phyloP scores from a whole-genome alignment of 495 filamentous ascomycete genomes.

The Aspergillus funiculosus region DNA sequence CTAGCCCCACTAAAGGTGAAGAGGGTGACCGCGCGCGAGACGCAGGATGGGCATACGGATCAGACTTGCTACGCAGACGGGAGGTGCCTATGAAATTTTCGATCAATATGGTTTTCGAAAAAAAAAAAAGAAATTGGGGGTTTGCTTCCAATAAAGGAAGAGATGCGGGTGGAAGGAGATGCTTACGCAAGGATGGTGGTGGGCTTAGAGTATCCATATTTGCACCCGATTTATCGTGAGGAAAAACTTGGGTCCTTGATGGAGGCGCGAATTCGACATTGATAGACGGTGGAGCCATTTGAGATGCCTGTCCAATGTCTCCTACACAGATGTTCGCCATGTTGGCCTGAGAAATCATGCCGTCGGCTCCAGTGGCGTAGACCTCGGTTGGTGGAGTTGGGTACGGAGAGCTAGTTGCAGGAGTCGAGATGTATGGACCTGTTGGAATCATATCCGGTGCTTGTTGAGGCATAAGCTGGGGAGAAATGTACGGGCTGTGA shows the following conservation, averaged over 20 bases:
- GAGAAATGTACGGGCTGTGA: constrained; percentile 81
- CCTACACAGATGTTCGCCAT: constrained; percentile 34
- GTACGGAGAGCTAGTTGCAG: constrained; percentile 42
- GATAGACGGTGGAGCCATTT: constrained; percentile 82
- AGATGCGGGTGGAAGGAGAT: constrained; percentile 1
- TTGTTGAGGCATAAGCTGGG: constrained; percentile 72
- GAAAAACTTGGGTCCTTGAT: constrained; percentile 64
- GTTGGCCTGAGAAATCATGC: constrained; percentile 24
- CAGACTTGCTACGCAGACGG: constrained; percentile 61
- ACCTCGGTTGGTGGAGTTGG: constrained; percentile 47
- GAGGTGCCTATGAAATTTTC: constrained; percentile 46
- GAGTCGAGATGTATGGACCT: constrained; percentile 47
- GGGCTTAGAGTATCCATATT: constrained; percentile 70
- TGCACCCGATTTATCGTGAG: constrained; percentile 54
- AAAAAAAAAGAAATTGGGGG: constrained; percentile 7
- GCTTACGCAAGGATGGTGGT: constrained; percentile 69
- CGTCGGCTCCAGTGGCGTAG: constrained; percentile 44
- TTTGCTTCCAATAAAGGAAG: neutral
- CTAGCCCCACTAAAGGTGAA: constrained; percentile 41
- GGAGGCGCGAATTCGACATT: constrained; percentile 91
- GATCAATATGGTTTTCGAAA: constrained; percentile 16
- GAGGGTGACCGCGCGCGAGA: constrained; percentile 41
- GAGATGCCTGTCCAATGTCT: constrained; percentile 63
- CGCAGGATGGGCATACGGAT: constrained; percentile 54
- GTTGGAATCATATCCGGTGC: constrained; percentile 46